These are phyloP conservation scores for Colletotrichum lindemuthianum DNA, from an alignment of 2,329 filamentous ascomycete genomes.

Conservation along the genomic window DNA sequence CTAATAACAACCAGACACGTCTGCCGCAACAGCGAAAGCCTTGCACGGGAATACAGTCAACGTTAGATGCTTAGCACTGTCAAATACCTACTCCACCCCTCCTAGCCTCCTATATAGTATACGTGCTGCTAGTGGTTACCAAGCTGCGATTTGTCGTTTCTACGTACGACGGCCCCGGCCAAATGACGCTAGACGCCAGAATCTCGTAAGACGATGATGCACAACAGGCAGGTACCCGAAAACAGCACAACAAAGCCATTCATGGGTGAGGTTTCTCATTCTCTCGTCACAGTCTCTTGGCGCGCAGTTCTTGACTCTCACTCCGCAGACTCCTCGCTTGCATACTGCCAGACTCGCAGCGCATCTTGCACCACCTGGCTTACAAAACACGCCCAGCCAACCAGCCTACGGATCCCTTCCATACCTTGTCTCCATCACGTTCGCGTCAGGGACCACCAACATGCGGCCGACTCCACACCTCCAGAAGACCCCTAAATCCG, in stretches of 20 bases:
- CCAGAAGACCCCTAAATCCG: constrained; percentile 22
- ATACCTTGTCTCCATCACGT: constrained; percentile 17
- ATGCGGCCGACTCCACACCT: background rate
- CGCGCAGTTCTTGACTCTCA: too few species aligned
- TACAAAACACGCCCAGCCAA: background rate
- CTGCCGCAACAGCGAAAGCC: background rate
- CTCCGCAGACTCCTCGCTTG: background rate
- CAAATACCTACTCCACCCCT: too few species aligned
- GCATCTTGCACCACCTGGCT: constrained; percentile 4
- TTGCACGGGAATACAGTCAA: constrained; percentile 8
- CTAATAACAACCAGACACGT: background rate
- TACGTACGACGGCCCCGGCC: constrained; percentile 18
- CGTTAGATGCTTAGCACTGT: too few species aligned
- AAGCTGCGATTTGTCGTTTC: background rate
- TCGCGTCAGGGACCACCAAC: background rate
- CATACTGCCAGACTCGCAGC: constrained; percentile 11
- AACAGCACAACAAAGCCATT: background rate
- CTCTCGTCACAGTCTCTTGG: too few species aligned
- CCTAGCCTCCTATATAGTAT: too few species aligned
- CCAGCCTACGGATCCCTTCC: background rate
- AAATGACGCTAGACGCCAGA: constrained; percentile 23
- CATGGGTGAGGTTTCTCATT: too few species aligned
- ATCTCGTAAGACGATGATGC: constrained; percentile 33
- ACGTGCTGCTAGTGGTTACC: too few species aligned
- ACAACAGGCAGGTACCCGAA: constrained; percentile 14